Evolutionary conservation across 2,329 filamentous ascomycete species (phyloP).

Genomic region (Alternaria consortialis): DNA sequence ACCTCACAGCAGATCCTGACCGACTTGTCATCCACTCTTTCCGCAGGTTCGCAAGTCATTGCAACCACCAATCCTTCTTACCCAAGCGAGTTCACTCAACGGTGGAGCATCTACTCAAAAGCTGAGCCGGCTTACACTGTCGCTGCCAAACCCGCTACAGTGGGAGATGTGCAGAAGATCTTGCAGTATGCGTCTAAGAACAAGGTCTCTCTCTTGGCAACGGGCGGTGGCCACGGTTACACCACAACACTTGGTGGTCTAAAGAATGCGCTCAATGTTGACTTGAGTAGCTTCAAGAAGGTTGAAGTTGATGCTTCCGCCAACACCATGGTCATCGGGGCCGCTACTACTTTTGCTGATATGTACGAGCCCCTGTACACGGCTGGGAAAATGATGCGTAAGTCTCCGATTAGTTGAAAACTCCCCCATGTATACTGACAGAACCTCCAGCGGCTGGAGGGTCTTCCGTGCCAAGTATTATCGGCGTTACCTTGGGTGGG

Average conservation of each 20-base stretch:
- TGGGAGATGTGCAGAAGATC: constrained; percentile 3
- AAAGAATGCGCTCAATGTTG: constrained; percentile 1
- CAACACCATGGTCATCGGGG: constrained; percentile 7
- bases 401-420: background rate
- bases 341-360: background rate
- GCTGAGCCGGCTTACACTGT: background rate
- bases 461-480: constrained; percentile 55
- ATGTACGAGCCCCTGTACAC: constrained; percentile 4
- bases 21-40: constrained; percentile 2
- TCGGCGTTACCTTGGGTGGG: constrained; percentile 64
- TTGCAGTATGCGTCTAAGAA: background rate
- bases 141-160: constrained; percentile 4
- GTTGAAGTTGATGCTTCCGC: background rate
- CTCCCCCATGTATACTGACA: background rate
- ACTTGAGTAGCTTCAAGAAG: background rate
- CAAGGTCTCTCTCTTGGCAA: constrained; percentile 6
- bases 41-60: background rate
- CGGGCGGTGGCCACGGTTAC: constrained; percentile 1
- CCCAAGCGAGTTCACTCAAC: background rate
- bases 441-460: background rate
- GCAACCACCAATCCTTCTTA: constrained; percentile 1
- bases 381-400: constrained; percentile 7
- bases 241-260: background rate
- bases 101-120: constrained; percentile 3
- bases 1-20: constrained; percentile 7